Evolutionary conservation across 371 early-diverging fungal species (phyloP), one percentile per base, ranked within the genome.

Genomic region (Caulochytrium protostelioides): DNA sequence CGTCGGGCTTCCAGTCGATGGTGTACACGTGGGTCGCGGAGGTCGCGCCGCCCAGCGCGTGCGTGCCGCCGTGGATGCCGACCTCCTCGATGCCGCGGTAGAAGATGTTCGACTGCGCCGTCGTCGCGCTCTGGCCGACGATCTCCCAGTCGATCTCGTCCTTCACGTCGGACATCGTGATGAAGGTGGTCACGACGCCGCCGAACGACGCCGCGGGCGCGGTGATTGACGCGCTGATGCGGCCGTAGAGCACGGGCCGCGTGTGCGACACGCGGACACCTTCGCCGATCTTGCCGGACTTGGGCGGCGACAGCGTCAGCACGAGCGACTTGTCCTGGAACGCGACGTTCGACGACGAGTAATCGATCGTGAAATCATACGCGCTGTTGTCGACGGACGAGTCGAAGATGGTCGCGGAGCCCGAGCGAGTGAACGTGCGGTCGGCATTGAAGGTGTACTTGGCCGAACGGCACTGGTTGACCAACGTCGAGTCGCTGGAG

Each of bases 141-240:
- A 42, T 34, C 39, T 56, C 52, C 34, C 40, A 49, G 38, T 57
- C 57, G 23, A 57, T 54, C 42, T 57, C 57, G 37, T 56, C 57
- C 15, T 41, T 40, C 14, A 19, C 26, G 8, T 40, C 39, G 22
- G 51, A 44, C 57, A 52, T 57, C 10, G 51, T 46, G 32, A 54
- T 51, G 35, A 54, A 46, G 19, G 51, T 40, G 15, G 51, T 51
- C 9, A 57, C 47, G 15, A 43, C 39, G 32, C 57, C 57, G n/a
- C n/a, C n/a, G n/a, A n/a, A n/a, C 26, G 37, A 22, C 6, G 15
- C 18, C 9, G 22, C 32, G 32, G 19, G 18, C 13, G 42, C 47
- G n/a, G n/a, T n/a, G n/a, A n/a, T n/a, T n/a, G n/a, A n/a, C 21
- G 37, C 38, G 2, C 42, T 32, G 29, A 45, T 25, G 10, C 27